Evolutionary conservation across 495 filamentous ascomycete species (phyloP), one percentile per base, ranked within the genome.

Genomic region (Neurospora discreta): DNA sequence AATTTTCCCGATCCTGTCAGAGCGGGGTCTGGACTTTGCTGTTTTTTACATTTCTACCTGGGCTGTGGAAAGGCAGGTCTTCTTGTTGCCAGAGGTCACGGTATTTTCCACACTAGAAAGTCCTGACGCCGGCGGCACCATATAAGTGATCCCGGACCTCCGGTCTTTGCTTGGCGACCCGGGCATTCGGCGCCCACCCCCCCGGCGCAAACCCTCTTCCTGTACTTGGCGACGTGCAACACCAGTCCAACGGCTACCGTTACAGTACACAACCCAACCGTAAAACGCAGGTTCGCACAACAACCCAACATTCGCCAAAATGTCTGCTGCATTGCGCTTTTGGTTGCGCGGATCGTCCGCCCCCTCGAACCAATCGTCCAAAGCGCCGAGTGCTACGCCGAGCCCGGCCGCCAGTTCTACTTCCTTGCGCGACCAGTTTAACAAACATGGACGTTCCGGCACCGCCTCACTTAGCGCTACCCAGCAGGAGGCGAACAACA

Each of bases 401-500:
- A 80, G 75, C 67, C 79, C 76, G 23, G 73, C 68, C n/a, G 68
- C 75, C 13, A 80, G 75, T 72, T 74, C 73, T 60, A 60, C 52
- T 60, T 60, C 52, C 5, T 30, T 60, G 52, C 52, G 52, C 52
- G 52, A 60, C 13, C 30, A 36, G 2, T 40, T 73, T 3, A 39
- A 70, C 16, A 68, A 75, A 70, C 73, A 71, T 69, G 73, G 74
- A 69, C 77, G 75, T 11, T 77, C 77, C 39, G 78, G 77, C 60
- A 73, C 75, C 15, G 73, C 78, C 20, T 52, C 74, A 15, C 74
- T 73, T 4, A 76, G 76, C 72, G 73, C 68, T 16, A 70, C 71
- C 26, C 70, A 71, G 33, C 74, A 77, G 43, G 78, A 81, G 68
- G 71, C 78, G 30, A 75, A 73, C 81, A 44, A 87, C 81, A 72